These are phyloP conservation scores for Talaromyces sp. DNA, from an alignment of 2,329 filamentous ascomycete genomes.

Conservation along the genomic window DNA sequence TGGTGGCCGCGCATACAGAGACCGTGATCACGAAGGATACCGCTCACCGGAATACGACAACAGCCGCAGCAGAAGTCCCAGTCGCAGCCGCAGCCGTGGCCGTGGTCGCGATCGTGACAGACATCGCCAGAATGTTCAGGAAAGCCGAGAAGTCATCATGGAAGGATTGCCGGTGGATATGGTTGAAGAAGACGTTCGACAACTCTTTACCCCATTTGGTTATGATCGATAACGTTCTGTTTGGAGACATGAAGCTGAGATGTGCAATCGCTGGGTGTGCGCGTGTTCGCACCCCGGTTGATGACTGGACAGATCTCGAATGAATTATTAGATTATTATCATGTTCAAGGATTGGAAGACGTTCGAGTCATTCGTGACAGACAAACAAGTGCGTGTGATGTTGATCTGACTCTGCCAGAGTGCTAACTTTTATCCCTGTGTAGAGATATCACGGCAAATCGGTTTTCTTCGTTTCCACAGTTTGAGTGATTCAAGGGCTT, in stretches of 20 bases:
- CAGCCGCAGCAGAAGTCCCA: constrained; percentile 33
- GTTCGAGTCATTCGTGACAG: constrained; percentile 55
- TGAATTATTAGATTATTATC: constrained; percentile 50
- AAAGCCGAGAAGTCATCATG: constrained; percentile 48
- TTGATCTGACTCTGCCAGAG: neutral
- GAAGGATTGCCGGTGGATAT: constrained; percentile 47
- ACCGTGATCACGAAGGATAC: constrained; percentile 46
- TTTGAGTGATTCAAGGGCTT: constrained; percentile 47
- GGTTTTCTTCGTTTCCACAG: constrained; percentile 53
- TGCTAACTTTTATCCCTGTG: neutral
- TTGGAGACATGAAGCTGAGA: constrained; percentile 37
- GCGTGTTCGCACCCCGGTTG: constrained; percentile 22
- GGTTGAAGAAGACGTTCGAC: constrained; percentile 49
- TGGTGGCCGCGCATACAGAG: constrained; percentile 33
- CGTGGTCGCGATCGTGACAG: constrained; percentile 30
- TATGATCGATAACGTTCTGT: constrained; percentile 15
- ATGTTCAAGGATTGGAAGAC: constrained; percentile 51
- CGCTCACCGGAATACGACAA: constrained; percentile 35
- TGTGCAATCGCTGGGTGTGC: constrained; percentile 29
- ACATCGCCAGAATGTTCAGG: constrained; percentile 35
- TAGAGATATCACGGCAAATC: constrained; percentile 52
- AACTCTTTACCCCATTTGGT: constrained; percentile 27
- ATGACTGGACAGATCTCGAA: constrained; percentile 49
- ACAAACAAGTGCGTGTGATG: constrained; percentile 47
- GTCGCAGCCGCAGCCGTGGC: constrained; percentile 28